phyloP scores from a whole-genome alignment of 176 grass and related monocot species.

The barley (Hordeum vulgare) region MorexV3_pseudomolecules_assembly NC_058523.1:458155655-458156154 shows the following conservation, averaged over 20 bases:
- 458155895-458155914: conserved; percentile 29
- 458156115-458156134: conserved; percentile 11
- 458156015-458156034: conserved; percentile 78
- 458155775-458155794: conserved; percentile 55
- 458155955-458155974: conserved; percentile 32
- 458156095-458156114: conserved; percentile 23
- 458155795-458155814: conserved; percentile 53
- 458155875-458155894: conserved; percentile 37
- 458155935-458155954: conserved; percentile 51
- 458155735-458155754: conserved; percentile 52
- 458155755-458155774: conserved; percentile 64
- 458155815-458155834: conserved; percentile 19
- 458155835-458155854: conserved; percentile 23
- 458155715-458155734: conserved; percentile 49
- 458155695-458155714: conserved; percentile 29
- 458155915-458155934: conserved; percentile 16
- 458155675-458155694: conserved; percentile 38
- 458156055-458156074: conserved; percentile 47
- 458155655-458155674: conserved; percentile 39
- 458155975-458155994: conserved; percentile 33
- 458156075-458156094: conserved; percentile 30
- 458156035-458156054: conserved; percentile 59
- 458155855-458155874: conserved; percentile 26
- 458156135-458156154: conserved; percentile 22
- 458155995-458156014: conserved; percentile 42